Percentiles rank a stretch among this genome's conserved stretches.
Conservation (phyloP, 208 protist genomes). For the Endotrypanum monterogeii region DNA sequence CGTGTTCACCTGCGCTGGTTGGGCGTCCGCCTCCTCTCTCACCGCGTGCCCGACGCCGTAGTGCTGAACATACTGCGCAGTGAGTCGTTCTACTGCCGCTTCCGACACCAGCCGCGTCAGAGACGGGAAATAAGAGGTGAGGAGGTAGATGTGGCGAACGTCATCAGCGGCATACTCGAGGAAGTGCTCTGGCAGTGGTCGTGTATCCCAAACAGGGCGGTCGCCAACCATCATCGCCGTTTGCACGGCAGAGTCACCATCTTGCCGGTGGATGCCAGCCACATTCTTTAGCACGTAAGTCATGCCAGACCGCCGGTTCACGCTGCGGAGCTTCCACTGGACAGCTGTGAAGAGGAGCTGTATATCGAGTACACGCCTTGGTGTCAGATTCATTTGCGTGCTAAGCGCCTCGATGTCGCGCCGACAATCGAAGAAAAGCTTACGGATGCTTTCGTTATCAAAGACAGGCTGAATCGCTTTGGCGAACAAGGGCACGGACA, state of each 20-base stretch:
- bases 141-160: slow-evolving; percentile 84
- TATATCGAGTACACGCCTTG: slow-evolving; percentile 70
- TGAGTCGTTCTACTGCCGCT: slow-evolving; percentile 65
- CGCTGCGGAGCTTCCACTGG: slow-evolving; percentile 83
- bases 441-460: slow-evolving; percentile 46
- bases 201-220: slow-evolving; percentile 88
- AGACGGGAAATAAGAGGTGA: slow-evolving; percentile 37
- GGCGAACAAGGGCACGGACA: slow-evolving; percentile 41
- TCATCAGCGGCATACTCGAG: slow-evolving; percentile 90
- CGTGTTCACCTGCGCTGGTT: slow-evolving; percentile 72
- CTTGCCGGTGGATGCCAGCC: slow-evolving; percentile 62
- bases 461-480: slow-evolving; percentile 43
- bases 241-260: slow-evolving; percentile 80
- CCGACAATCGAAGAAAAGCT: slow-evolving; percentile 90
- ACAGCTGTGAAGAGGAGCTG: slow-evolving; percentile 85
- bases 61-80: slow-evolving; percentile 74
- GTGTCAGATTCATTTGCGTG: slow-evolving; percentile 69
- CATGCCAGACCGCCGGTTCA: slow-evolving; percentile 85
- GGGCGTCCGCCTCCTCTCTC: slow-evolving; percentile 63
- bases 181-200: slow-evolving; percentile 85
- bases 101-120: slow-evolving; percentile 25
- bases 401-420: slow-evolving; percentile 89
- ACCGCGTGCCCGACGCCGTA: slow-evolving; percentile 71
- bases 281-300: slow-evolving; percentile 82
- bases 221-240: slow-evolving; percentile 84